phyloP scores from a whole-genome alignment of 2,329 filamentous ascomycete species.

The Metarhizium guizhouense region DNA sequence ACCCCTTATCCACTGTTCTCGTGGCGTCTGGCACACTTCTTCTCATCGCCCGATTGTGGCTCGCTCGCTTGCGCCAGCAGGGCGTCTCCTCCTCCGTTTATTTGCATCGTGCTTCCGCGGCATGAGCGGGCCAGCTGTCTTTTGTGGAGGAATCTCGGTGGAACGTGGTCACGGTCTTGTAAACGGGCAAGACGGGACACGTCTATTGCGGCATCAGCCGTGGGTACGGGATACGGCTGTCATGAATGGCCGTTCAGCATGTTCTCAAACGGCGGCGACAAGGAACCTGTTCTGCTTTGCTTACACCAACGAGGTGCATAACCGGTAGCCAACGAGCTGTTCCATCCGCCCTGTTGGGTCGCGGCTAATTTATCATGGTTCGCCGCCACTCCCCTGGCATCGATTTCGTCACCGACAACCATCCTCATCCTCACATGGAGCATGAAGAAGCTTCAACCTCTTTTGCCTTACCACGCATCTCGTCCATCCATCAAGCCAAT shows the following conservation, averaged over 20 bases:
- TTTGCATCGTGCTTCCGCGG: slow-evolving; percentile 4
- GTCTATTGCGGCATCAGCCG: background rate
- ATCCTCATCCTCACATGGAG: background rate
- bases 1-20: slow-evolving; percentile 3
- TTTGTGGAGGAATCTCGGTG: slow-evolving; percentile 1
- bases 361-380: background rate
- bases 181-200: background rate
- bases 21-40: slow-evolving; percentile 7
- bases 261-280: background rate
- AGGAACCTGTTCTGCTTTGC: background rate
- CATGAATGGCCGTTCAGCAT: background rate
- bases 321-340: background rate
- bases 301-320: background rate
- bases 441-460: background rate
- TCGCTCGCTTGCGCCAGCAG: slow-evolving; percentile 5
- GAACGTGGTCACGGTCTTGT: background rate
- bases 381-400: background rate
- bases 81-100: background rate
- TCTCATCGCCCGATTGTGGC: slow-evolving; percentile 3
- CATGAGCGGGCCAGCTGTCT: slow-evolving; percentile 1
- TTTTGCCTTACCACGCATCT: too few relatives aligned
- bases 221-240: background rate
- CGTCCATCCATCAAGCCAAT: background rate
- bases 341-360: background rate
- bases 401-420: background rate